Conservation (phyloP, 148 eudicot species). For the Vaccinium vitisidaea region DNA sequence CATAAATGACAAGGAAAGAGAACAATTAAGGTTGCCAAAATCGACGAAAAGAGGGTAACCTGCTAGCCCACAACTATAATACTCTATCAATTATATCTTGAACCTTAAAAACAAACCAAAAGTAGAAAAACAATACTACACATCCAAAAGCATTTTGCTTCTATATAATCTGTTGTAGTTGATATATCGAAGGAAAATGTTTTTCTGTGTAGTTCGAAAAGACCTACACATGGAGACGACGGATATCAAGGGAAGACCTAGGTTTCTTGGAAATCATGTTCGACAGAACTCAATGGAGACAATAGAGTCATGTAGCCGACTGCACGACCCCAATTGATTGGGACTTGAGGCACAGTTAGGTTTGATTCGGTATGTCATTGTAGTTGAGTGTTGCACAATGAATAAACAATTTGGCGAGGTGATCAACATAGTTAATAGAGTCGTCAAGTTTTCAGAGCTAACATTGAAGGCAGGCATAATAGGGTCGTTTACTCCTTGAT, state of each 20-base stretch:
- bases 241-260: background rate
- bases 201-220: background rate
- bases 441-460: background rate
- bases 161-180: background rate
- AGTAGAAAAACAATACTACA: background rate
- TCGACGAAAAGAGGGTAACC: background rate
- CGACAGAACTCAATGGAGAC: background rate
- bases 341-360: background rate
- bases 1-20: background rate
- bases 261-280: background rate
- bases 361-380: background rate
- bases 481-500: background rate
- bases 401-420: background rate
- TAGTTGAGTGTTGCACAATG: background rate
- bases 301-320: background rate
- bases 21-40: constrained; percentile 3
- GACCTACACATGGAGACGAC: background rate
- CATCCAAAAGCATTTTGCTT: background rate
- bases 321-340: background rate
- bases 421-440: background rate
- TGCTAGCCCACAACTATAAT: background rate
- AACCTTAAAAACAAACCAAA: background rate
- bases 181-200: background rate
- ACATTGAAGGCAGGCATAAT: background rate
- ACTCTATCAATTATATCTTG: background rate